Evolutionary conservation across 2,329 filamentous ascomycete genomes (phyloP), one percentile per base, ranked within the genome.

Genomic region (Beauveria brongniartii): DNA sequence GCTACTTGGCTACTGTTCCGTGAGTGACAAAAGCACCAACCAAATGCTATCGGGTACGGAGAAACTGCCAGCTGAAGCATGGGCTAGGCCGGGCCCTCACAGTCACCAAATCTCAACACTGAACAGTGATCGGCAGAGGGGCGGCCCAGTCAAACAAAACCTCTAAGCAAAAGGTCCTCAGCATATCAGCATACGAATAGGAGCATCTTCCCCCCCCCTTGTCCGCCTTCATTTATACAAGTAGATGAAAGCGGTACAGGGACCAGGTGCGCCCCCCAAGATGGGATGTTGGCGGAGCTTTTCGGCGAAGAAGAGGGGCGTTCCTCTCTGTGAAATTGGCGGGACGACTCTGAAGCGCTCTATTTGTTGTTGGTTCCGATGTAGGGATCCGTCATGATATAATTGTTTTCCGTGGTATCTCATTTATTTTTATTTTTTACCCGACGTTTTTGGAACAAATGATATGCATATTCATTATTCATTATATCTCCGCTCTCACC

Each of bases 1-100:
- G 34, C 12, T 37, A 37, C 14, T 37, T 34, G 30, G 30, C 30
- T 34, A 34, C 30, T 5, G 30, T 37, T 16, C 14, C 34, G 5
- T 16, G 34, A 37, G 34, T 37, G 34, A 37, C 14, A 37, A 37
- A 37, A 26, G 37, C 41, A 55, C 53, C 26, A 28, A 55, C 54
- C 54, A 34, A 47, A 50, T 43, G 48, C 48, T 22, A 34, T 34
- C 12, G n/a, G 37, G 30, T 14, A 57, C 55, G 55, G 55, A 57
- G 55, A 46, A 40, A 57, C 34, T 50, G 46, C 55, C 55, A 40
- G 55, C 34, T 58, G 55, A 58, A 58, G 55, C 44, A 58, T 50
- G 55, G 55, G 34, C 34, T 37, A 16, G 14, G 34, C 34, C 14
- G 34, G 34, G 34, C 34, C 34, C 53, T 55, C 12, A 18, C 30